A percentile compares a stretch with the other conserved stretches of the same genome.
These are phyloP conservation scores for Phylloporus gajari DNA, from an alignment of 1,284 basidiomycete genomes.

Conservation along the genomic window DNA sequence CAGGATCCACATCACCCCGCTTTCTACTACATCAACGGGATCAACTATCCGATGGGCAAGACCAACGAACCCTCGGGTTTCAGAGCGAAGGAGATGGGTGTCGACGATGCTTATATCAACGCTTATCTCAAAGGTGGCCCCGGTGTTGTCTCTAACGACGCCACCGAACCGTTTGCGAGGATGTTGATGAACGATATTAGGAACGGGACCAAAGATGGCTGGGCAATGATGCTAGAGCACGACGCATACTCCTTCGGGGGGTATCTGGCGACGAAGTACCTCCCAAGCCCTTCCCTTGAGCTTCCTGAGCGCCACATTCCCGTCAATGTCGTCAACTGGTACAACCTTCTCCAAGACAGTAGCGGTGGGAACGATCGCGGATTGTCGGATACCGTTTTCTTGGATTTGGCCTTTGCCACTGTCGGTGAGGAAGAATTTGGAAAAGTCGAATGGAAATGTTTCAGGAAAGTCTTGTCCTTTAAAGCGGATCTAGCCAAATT, in stretches of 20 bases:
- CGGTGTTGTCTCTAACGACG: neutral
- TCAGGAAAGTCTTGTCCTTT: conserved; percentile 23
- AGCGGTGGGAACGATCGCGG: conserved; percentile 27
- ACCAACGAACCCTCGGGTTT: neutral
- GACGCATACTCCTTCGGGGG: conserved; percentile 26
- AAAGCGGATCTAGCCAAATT: neutral
- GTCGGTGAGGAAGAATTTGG: conserved; percentile 16
- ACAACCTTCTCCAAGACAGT: conserved; percentile 25
- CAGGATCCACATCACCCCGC: conserved; percentile 11
- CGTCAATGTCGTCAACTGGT: conserved; percentile 30
- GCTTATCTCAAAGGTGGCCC: conserved; percentile 1
- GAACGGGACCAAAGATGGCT: conserved; percentile 10
- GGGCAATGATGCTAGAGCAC: conserved; percentile 10
- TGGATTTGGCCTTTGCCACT: conserved; percentile 24
- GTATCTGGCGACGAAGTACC: conserved; percentile 29
- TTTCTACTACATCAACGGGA: conserved; percentile 20
- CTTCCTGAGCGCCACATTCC: conserved; percentile 22
- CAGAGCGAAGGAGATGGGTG: conserved; percentile 3
- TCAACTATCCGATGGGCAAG: neutral
- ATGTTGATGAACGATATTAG: conserved; percentile 10
- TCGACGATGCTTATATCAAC: no score
- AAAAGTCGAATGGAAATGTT: conserved; percentile 38
- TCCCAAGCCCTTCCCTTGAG: conserved; percentile 19
- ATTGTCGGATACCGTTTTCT: conserved; percentile 26
- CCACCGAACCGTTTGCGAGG: conserved; percentile 5